Evolutionary conservation across 371 early-diverging fungal genomes (phyloP), one percentile per base, ranked within the genome.

Genomic region (Apophysomyces ossiformis): DNA sequence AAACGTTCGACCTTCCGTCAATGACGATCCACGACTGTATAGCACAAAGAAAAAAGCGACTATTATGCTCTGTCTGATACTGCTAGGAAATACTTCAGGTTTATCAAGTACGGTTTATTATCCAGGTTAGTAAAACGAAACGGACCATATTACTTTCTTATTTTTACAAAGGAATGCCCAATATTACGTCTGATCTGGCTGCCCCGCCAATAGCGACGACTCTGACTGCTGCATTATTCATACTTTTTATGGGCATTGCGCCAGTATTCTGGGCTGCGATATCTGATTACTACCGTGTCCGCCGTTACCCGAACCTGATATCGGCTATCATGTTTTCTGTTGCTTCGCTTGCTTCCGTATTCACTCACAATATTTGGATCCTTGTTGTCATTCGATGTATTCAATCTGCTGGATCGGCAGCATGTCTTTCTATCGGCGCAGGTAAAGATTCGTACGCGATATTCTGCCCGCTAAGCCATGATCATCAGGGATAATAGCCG

Each of bases 331-430:
- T 92, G 5, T 93, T 85, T 70, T 69, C 76, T 5, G 66, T 75
- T 5, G 87, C 90, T n/a, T 89, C 89, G 9, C 57, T 94, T n/a
- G 91, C 90, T 1, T 83, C 84, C 39, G 90, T 87, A 12, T 72
- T 90, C n/a, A 72, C 91, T 5, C 74, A 70, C 7, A 87, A 73
- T 18, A 85, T 91, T 21, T 74, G 84, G 56, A 69, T 79, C 8
- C 78, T 94, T 11, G 81, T 91, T 37, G 78, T 82, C 0, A 79
- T 91, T 38, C 89, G 94, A 5, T 74, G 87, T 15, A 63, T 94
- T 39, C 94, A 94, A 72, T 74, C 91, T 21, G 67, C 83, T 36
- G 93, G 93, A 5, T 76, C 89, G 2, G 85, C 87, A 3, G 87
- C 87, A 36, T 86, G 85, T 32, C 79, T 85, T 60, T 73, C 85